Evolutionary conservation across 2,329 filamentous ascomycete genomes (phyloP).

Genomic region (Fusarium subtropicale): DNA sequence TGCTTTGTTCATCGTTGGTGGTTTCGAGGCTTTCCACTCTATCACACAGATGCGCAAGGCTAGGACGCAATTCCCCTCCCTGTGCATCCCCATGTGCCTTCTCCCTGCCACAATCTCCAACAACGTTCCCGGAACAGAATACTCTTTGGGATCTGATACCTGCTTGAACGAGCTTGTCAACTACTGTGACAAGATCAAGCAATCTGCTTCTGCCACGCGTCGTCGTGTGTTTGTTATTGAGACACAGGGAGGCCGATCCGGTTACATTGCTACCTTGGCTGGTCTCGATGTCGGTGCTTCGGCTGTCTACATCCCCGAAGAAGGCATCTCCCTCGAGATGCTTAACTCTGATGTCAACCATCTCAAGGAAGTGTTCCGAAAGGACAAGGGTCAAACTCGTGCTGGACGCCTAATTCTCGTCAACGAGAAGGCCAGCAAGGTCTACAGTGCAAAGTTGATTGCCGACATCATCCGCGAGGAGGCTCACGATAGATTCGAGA

Average conservation of each 20-base stretch:
- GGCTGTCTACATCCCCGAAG: conserved; percentile 96
- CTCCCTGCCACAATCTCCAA: conserved; percentile 98
- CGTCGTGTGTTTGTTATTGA: conserved; percentile 97
- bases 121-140: conserved; percentile 97
- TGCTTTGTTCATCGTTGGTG: conserved; percentile 90
- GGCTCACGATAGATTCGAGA: conserved; percentile 90
- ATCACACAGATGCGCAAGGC: conserved; percentile 88
- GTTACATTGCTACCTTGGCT: conserved; percentile 91
- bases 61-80: conserved; percentile 79
- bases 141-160: conserved; percentile 95
- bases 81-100: conserved; percentile 92
- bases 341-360: conserved; percentile 90
- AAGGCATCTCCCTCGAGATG: conserved; percentile 95
- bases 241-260: conserved; percentile 93
- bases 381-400: conserved; percentile 87
- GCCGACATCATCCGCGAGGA: conserved; percentile 96
- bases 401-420: conserved; percentile 96
- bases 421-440: conserved; percentile 92
- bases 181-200: conserved; percentile 98
- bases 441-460: conserved; percentile 92
- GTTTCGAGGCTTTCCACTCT: conserved; percentile 96
- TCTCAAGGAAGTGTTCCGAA: conserved; percentile 84
- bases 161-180: conserved; percentile 94
- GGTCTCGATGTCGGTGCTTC: conserved; percentile 92
- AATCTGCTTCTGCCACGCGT: conserved; percentile 93